Evolutionary conservation across 495 filamentous ascomycete species (phyloP).

Genomic region (Xeromyces bisporus): DNA sequence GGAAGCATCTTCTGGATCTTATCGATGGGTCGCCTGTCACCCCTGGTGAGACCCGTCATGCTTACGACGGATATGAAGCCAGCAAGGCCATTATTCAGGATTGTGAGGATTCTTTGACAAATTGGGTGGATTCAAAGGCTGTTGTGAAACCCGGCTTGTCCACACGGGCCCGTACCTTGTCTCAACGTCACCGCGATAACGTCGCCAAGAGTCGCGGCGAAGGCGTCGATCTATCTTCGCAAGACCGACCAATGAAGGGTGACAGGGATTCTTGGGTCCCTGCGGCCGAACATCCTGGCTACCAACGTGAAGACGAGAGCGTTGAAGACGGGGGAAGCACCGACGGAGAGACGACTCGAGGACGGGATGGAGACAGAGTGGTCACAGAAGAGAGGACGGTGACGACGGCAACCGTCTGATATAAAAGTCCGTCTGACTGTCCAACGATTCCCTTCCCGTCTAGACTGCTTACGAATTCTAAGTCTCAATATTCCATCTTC

Average conservation of each 20-base stretch:
- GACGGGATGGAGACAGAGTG: slow-evolving; percentile 42
- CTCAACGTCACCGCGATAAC: slow-evolving; percentile 60
- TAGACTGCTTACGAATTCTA: too few relatives aligned
- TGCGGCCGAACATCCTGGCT: slow-evolving; percentile 55
- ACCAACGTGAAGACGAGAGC: slow-evolving; percentile 43
- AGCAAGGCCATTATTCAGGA: slow-evolving; percentile 99
- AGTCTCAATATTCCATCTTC: too few relatives aligned
- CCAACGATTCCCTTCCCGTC: too few relatives aligned
- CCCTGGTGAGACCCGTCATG: slow-evolving; percentile 85
- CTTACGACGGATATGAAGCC: slow-evolving; percentile 96
- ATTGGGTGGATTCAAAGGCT: slow-evolving; percentile 86
- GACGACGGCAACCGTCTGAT: too few relatives aligned
- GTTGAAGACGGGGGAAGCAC: slow-evolving; percentile 36
- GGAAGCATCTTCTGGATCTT: slow-evolving; percentile 89
- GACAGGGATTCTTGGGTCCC: slow-evolving; percentile 84
- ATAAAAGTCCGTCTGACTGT: too few relatives aligned
- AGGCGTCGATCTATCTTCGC: slow-evolving; percentile 61
- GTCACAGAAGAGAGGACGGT: background rate
- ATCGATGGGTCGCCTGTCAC: slow-evolving; percentile 95
- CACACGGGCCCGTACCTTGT: slow-evolving; percentile 66
- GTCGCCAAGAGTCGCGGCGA: slow-evolving; percentile 38
- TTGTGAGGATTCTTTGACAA: slow-evolving; percentile 90
- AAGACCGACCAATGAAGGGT: slow-evolving; percentile 63
- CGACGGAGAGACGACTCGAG: slow-evolving; percentile 33
- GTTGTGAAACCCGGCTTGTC: slow-evolving; percentile 74